Conservation (phyloP, 176 grass and related monocot genomes). For the Paspalum notatum region DNA sequence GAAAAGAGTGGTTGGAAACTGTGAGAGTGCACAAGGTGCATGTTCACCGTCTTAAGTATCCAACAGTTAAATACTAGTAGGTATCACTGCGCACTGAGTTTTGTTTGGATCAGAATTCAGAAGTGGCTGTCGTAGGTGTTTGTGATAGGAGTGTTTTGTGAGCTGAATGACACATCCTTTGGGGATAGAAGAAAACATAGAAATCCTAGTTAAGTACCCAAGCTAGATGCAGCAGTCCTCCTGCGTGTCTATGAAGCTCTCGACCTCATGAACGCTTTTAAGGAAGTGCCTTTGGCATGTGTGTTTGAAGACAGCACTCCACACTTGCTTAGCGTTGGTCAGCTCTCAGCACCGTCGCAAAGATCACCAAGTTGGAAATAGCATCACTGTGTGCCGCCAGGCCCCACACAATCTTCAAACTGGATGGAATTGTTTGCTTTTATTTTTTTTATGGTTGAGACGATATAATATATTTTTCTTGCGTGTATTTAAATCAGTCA, state of each 20-base stretch:
- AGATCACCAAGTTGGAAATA: background rate
- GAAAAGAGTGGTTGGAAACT: background rate
- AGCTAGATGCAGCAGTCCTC: constrained; percentile 12
- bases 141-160: background rate
- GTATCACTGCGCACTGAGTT: background rate
- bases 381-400: background rate
- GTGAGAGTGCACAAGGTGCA: background rate
- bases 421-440: background rate
- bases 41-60: background rate
- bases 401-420: background rate
- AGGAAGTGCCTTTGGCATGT: background rate
- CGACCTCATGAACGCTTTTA: background rate
- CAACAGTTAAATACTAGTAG: background rate
- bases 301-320: background rate
- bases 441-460: background rate
- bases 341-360: background rate
- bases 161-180: constrained; percentile 20
- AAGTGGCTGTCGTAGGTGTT: background rate
- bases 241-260: constrained; percentile 2
- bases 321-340: background rate
- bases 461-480: background rate
- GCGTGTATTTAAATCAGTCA: constrained; percentile 25
- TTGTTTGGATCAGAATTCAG: background rate
- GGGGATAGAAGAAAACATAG: background rate
- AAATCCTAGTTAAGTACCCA: background rate